phyloP scores from a whole-genome alignment of 192 early-diverging fungal genomes.

The Umbelopsis ramanniana region DNA sequence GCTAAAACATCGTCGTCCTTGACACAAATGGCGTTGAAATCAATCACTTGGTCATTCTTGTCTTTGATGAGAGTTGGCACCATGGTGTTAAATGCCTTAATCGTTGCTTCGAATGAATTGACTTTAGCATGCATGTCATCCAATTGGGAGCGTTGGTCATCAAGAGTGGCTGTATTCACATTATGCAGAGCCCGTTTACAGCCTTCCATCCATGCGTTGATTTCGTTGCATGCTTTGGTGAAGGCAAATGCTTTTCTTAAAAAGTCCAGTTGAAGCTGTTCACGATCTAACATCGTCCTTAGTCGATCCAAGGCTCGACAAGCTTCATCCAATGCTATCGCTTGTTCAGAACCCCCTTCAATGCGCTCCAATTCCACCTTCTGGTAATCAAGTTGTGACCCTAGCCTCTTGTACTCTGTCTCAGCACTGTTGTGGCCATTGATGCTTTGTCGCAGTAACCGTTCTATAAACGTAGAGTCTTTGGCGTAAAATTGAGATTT shows the following conservation, averaged over 20 bases:
- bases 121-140: constrained; percentile 30
- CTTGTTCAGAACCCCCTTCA: background rate
- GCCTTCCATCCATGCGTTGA: constrained; percentile 33
- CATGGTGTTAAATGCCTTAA: constrained; percentile 33
- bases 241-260: constrained; percentile 31
- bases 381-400: background rate
- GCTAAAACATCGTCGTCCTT: constrained; percentile 12
- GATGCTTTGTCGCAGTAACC: background rate
- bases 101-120: constrained; percentile 27
- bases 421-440: background rate
- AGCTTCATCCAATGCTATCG: background rate
- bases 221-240: constrained; percentile 34
- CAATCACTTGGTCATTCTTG: constrained; percentile 13
- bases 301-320: constrained; percentile 7
- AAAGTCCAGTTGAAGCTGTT: constrained; percentile 32
- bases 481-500: constrained; percentile 10
- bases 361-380: background rate
- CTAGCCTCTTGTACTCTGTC: background rate
- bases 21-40: constrained; percentile 14
- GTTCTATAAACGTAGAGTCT: constrained; percentile 3
- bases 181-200: constrained; percentile 22
- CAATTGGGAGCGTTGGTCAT: constrained; percentile 29
- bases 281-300: constrained; percentile 1
- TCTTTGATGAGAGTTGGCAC: constrained; percentile 25
- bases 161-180: background rate